Base-by-base conservation (phyloP, 768 basidiomycete species). In the Piloderma croceum region DNA sequence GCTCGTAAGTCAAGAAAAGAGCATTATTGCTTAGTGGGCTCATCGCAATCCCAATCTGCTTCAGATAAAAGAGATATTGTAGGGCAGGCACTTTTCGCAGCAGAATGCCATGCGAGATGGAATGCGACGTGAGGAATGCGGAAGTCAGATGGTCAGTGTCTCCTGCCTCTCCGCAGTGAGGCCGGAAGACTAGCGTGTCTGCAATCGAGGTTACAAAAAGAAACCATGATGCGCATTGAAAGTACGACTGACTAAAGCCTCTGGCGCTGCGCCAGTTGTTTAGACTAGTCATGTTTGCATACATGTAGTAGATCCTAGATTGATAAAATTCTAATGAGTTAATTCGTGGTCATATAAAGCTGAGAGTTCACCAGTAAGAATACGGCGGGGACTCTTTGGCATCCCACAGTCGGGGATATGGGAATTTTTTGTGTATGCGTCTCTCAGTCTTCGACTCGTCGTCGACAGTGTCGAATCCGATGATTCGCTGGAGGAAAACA, bases 21-120 rank as follows among this genome's bases (percentile, higher is more conserved):
- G 96, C 92, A 50, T 99, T 99, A 59, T 99, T 99, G 63, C 91
- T 96, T 34, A 99, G 64, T 3, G 96, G 96, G 54, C 90, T 92
- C 96, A 99, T 99, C 2, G 96, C 96, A 13, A 99, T 76, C 22
- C 96, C 94, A 47, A 98, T 97, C 66, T 98, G 96, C 64, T 90
- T 93, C 48, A 99, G 73, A 61, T 98, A 99, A 66, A 92, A 99
- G 11, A 99, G 77, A 58, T 99, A 99, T 56, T 94, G 91, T 34
- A 99, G 65, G 2, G 93, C 93, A 0, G 96, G 96, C 5, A 99
- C 94, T 63, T 99, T 99, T 43, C 96, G 85, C 7, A 99, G 76
- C 15, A 97, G 71, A 60, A 99, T 99, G n/a, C 96, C 96, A 54
- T 99, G 96, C 7, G 96, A 97, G 56, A 99, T 98, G 1, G 93